Percentiles rank a stretch among this genome's conserved stretches.
These are phyloP conservation scores for Bocquillonia castaneifolia DNA, from an alignment of 441 rosid genomes.

Conservation along the genomic window DNA sequence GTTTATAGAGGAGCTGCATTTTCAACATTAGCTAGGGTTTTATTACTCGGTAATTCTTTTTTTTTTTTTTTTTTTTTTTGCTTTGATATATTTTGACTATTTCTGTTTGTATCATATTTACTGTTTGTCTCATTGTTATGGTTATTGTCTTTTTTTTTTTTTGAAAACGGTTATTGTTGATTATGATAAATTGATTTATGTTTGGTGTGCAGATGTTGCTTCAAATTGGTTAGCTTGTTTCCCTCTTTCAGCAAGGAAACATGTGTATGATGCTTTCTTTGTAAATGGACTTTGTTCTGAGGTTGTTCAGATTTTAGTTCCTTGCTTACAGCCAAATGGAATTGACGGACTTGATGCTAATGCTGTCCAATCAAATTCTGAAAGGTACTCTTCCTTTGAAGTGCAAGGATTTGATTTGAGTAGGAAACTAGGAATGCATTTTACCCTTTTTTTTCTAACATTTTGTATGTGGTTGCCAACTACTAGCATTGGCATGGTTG, in stretches of 20 bases:
- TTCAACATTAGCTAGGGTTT: slow-evolving; percentile 57
- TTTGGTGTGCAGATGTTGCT: slow-evolving; percentile 66
- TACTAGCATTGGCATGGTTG: too few species aligned
- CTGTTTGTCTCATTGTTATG: slow-evolving; percentile 1
- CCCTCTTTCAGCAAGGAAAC: slow-evolving; percentile 64
- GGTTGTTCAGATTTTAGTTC: slow-evolving; percentile 80
- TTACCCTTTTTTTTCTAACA: too few species aligned
- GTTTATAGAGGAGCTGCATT: slow-evolving; percentile 78
- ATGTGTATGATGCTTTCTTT: slow-evolving; percentile 77
- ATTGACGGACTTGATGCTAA: slow-evolving; percentile 37
- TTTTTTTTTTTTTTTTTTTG: too few species aligned
- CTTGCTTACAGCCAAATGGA: slow-evolving; percentile 45
- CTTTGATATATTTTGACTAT: too few species aligned
- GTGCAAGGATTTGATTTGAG: background rate
- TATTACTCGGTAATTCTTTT: slow-evolving; percentile 59
- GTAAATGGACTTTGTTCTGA: slow-evolving; percentile 55
- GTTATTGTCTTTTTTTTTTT: slow-evolving; percentile 11
- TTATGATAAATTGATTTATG: too few species aligned
- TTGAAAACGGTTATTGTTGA: too few species aligned
- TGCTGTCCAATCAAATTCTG: slow-evolving; percentile 55
- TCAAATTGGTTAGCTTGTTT: slow-evolving; percentile 89
- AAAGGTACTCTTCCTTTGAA: slow-evolving; percentile 48
- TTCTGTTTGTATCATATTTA: background rate
- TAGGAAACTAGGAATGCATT: too few species aligned
- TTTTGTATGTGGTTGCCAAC: background rate